Evolutionary conservation across 495 filamentous ascomycete genomes (phyloP), one percentile per base, ranked within the genome.

Genomic region (Podospora comata): DNA sequence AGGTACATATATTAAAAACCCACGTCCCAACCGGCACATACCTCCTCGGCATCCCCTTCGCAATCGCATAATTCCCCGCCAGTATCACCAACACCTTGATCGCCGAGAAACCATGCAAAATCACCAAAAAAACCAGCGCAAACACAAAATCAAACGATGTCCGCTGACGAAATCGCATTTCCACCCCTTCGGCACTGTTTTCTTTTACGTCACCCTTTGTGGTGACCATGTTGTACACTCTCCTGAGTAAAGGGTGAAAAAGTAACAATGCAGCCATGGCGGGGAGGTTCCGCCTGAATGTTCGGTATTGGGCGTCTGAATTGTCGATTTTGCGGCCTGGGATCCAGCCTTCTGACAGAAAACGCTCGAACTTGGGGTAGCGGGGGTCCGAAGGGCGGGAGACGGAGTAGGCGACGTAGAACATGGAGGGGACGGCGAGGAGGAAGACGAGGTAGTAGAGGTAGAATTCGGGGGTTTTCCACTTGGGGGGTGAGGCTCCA

Each of bases 261-360:
- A 88, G 68, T 4, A 97, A 80, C 4, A 97, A 84, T 4, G 85
- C 64, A 2, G 86, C 80, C 70, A 98, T 86, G 74, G 91, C 90
- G 11, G 92, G 93, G 39, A 98, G 85, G 77, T 98, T 98, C 62
- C 87, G 81, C 62, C 96, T 90, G 74, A 98, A 96, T 62, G 85
- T 87, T n/a, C 83, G 80, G 78, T 97, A 98, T 77, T 99, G 95
- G 11, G 83, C 75, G 80, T 99, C 95, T 13, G 61, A 63, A 19
- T 44, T 48, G 18, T 63, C 61, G 55, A 97, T 92, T 83, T 91
- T 92, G 61, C 94, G 91, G 18, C 95, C 95, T n/a, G 89, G 90
- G 65, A 99, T 92, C 95, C 95, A 99, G 66, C 95, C 96, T 11
- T 87, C 83, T 0, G 87, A 89, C 19, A 99, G 85, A 1, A 90